Conservation (phyloP, 78 protist genomes). For the Polysphondylium violaceum region DNA sequence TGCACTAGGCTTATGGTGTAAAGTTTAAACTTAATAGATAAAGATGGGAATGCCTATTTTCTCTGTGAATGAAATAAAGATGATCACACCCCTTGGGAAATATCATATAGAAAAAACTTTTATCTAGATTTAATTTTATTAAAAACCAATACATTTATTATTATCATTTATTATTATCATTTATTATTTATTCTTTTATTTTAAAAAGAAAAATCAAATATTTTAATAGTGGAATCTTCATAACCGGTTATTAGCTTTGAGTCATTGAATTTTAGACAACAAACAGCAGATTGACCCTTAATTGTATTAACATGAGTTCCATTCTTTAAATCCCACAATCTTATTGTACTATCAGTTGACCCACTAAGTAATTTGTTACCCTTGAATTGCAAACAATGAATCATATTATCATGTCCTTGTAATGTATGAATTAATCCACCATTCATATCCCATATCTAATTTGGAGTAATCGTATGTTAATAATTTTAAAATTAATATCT, state of each 20-base stretch:
- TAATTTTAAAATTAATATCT: background rate
- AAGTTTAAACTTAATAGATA: no score
- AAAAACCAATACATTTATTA: no score
- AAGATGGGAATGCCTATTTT: no score
- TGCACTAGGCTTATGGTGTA: no score
- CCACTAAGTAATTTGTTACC: slow-evolving; percentile 74
- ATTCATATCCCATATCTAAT: slow-evolving; percentile 74
- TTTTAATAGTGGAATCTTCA: slow-evolving; percentile 68
- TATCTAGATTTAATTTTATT: no score
- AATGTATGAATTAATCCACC: slow-evolving; percentile 60
- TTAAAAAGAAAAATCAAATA: slow-evolving; percentile 70
- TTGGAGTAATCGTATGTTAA: background rate
- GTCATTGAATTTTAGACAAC: slow-evolving; percentile 77
- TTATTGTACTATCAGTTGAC: slow-evolving; percentile 58
- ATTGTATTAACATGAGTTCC: slow-evolving; percentile 69
- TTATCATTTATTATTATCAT: background rate
- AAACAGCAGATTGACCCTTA: slow-evolving; percentile 71
- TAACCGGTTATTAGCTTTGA: slow-evolving; percentile 77
- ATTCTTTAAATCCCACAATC: slow-evolving; percentile 67
- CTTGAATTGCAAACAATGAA: slow-evolving; percentile 75
- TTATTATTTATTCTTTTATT: background rate
- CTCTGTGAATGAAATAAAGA: no score
- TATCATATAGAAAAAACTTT: no score
- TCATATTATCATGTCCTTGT: slow-evolving; percentile 80
- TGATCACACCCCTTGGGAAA: no score